Percentiles rank a stretch among this genome's conserved stretches.
Evolutionary conservation across 1,139 yeast species (phyloP).

Genomic region (Blastobotrys buckinghamii): DNA sequence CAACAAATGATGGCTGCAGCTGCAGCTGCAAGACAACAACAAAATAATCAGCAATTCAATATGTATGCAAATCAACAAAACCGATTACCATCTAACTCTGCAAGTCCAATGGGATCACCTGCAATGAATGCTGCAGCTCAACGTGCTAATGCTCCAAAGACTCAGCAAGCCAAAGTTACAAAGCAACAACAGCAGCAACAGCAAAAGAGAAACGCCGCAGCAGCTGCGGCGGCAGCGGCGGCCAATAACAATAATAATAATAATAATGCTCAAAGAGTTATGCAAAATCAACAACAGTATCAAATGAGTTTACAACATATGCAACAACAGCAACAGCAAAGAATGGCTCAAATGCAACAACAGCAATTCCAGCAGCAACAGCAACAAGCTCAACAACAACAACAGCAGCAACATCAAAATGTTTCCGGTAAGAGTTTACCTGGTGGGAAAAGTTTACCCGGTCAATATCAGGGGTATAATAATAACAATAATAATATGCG

Average conservation of each 20-base stretch:
- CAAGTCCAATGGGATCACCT: slow-evolving; percentile 2
- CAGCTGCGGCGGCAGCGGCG: neutral
- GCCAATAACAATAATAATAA: neutral
- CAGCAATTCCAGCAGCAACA: neutral
- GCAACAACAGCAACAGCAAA: too few relatives aligned
- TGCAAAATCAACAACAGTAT: neutral
- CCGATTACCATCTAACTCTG: neutral
- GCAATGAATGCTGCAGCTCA: neutral
- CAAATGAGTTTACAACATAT: neutral
- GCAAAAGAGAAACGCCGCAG: neutral
- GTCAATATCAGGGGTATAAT: neutral
- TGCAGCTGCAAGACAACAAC: neutral
- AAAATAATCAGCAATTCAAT: slow-evolving; percentile 2
- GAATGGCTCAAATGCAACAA: neutral
- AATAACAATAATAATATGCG: neutral
- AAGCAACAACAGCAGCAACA: slow-evolving; percentile 2
- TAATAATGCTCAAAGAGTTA: neutral
- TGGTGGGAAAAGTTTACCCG: slow-evolving; percentile 1
- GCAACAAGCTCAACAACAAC: neutral
- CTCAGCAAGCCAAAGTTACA: slow-evolving; percentile 13
- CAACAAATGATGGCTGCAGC: neutral
- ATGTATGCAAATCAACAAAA: neutral
- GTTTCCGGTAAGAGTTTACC: slow-evolving; percentile 20
- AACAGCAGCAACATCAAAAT: neutral
- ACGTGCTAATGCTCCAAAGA: neutral